These are phyloP conservation scores for Setaria viridis DNA, from an alignment of 202 grass and related monocot genomes.

Conservation along the genomic window DNA sequence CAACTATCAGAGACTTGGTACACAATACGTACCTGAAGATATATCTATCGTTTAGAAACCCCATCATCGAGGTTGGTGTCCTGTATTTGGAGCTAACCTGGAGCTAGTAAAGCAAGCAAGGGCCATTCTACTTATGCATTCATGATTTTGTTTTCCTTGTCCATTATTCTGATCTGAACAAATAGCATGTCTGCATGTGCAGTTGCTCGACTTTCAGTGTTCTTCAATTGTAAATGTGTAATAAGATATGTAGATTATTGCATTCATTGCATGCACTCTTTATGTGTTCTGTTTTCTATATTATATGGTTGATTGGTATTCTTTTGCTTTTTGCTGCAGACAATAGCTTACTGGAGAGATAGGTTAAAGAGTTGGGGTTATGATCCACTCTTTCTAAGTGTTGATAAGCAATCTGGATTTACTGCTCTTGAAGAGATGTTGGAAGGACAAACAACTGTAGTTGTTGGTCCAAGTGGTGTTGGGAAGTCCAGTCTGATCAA, in stretches of 20 bases:
- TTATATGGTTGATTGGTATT: neutral
- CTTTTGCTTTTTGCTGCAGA: conserved; percentile 41
- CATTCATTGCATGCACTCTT: too few relatives aligned
- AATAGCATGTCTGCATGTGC: neutral
- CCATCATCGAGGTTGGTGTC: neutral
- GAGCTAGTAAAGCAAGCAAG: neutral
- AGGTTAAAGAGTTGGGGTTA: conserved; percentile 86
- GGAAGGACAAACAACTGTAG: conserved; percentile 80
- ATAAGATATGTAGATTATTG: neutral
- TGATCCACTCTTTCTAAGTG: conserved; percentile 85
- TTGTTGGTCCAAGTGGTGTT: conserved; percentile 96
- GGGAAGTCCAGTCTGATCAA: conserved; percentile 97
- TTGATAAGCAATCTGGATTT: conserved; percentile 72
- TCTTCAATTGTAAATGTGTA: conserved; percentile 10
- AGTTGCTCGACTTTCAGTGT: neutral
- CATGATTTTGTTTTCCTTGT: conserved; percentile 2
- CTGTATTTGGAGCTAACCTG: neutral
- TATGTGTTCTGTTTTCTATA: too few relatives aligned
- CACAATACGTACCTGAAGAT: neutral
- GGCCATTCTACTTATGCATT: neutral
- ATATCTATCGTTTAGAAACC: neutral
- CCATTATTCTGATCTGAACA: neutral
- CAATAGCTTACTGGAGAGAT: conserved; percentile 72
- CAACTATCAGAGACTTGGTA: neutral
- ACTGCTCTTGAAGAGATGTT: conserved; percentile 67